Base-by-base conservation (phyloP, 108 stramenopile genomes). In the Discostella stelligeroides region DNA sequence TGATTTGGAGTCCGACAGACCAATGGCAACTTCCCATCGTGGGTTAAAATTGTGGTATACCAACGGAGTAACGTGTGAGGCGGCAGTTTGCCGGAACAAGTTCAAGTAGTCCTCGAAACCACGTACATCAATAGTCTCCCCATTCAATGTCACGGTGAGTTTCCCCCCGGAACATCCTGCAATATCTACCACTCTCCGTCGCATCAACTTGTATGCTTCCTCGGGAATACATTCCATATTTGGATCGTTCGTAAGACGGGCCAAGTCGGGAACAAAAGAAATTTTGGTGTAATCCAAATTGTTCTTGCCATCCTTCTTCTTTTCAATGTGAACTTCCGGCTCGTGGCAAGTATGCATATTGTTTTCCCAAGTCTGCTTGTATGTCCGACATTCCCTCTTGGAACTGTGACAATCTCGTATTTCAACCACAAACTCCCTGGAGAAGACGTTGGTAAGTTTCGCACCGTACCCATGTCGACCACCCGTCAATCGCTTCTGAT, bases 401-500 rank as follows among this genome's bases (percentile, higher is more conserved):
- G 64, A 53, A 46, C 62, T 63, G 29, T 66, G 66, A 2, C 77
- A 24, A 72, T 96, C 95, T 34, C 84, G 54, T 23, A 86, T 89
- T 58, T 92, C 92, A 13, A 96, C 77, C 10, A 60, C 50, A 57
- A 96, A 96, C 20, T 70, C 47, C 11, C 81, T 85, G 4, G 90
- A 90, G 75, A 97, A 92, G 25, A 94, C 93, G 66, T 97, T 97
- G 49, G 94, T 79, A 43, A 97, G 74, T 54, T 97, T 97, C 17
- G 96, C 96, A 4, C 96, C 96, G 53, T 90, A 94, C 0, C 96
- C 96, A 80, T 97, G 90, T 0, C 92, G 65, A 7, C 97, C 97
- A 28, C 97, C 96, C 10, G 95, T 95, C 59, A 91, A 57, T 20
- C 97, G 91, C 78, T 97, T 95, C 70, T 98, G 87, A 43, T 83